These are phyloP conservation scores for Cyphellophora europaea DNA, from an alignment of 2,329 filamentous ascomycete genomes.

Conservation along the genomic window DNA sequence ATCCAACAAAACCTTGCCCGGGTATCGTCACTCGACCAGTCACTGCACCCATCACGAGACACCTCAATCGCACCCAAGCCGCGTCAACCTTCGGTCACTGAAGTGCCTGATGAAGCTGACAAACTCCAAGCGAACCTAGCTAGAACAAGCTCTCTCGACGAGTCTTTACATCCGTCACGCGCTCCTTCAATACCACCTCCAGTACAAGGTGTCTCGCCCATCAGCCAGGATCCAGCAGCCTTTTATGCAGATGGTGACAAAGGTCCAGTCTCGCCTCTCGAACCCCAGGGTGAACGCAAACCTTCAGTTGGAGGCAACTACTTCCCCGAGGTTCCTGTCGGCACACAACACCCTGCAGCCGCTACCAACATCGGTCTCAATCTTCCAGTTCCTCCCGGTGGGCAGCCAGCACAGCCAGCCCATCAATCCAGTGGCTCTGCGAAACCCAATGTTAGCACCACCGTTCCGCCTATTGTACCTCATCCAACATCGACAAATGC, in stretches of 20 bases:
- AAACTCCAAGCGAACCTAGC: constrained; percentile 35
- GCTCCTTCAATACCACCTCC: constrained; percentile 6
- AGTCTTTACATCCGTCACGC: constrained; percentile 38
- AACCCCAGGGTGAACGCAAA: constrained; percentile 33
- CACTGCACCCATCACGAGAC: constrained; percentile 39
- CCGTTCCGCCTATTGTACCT: too few relatives aligned
- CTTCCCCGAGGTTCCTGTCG: constrained; percentile 44
- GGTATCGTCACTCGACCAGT: constrained; percentile 40
- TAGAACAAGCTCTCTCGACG: constrained; percentile 37
- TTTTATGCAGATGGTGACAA: constrained; percentile 29
- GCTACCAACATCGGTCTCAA: constrained; percentile 4
- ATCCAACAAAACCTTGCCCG: constrained; percentile 34
- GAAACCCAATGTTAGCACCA: too few relatives aligned
- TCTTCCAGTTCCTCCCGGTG: background rate
- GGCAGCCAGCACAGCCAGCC: background rate
- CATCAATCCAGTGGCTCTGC: background rate
- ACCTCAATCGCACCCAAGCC: constrained; percentile 31
- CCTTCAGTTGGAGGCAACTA: constrained; percentile 48
- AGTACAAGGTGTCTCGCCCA: constrained; percentile 12
- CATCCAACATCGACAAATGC: background rate
- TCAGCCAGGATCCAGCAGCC: constrained; percentile 17
- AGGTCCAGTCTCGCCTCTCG: constrained; percentile 44
- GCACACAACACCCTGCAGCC: constrained; percentile 20
- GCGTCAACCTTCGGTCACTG: constrained; percentile 48
- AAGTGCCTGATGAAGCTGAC: constrained; percentile 48